Evolutionary conservation across 768 basidiomycete genomes (phyloP).

Genomic region (Trichaptum fuscoviolaceum): DNA sequence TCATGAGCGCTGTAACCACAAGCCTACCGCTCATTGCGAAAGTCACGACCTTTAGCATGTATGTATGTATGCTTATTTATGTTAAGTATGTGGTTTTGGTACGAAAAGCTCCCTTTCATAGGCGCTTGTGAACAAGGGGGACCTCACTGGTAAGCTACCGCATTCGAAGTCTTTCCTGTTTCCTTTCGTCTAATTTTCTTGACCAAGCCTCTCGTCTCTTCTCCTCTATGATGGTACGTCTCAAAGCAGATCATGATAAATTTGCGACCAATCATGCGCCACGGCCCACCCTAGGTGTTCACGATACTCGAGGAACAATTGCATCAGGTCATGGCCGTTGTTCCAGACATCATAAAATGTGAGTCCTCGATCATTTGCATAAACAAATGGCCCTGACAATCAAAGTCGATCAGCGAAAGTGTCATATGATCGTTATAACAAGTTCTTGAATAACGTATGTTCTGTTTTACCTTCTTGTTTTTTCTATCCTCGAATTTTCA

Average conservation of each 20-base stretch:
- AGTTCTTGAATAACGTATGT: constrained; percentile 37
- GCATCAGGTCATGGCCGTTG: constrained; percentile 25
- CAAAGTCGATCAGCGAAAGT: constrained; percentile 45
- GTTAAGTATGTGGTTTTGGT: neutral
- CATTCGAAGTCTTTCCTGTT: constrained; percentile 17
- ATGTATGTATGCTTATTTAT: constrained; percentile 45
- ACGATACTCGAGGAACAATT: constrained; percentile 52
- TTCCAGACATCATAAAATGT: constrained; percentile 23
- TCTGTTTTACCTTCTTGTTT: neutral
- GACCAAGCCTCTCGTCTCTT: constrained; percentile 26
- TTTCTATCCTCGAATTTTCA: too few relatives aligned
- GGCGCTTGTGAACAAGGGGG: constrained; percentile 33
- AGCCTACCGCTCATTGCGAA: constrained; percentile 60
- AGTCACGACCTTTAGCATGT: constrained; percentile 58
- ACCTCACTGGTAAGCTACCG: constrained; percentile 25
- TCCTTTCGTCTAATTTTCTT: constrained; percentile 26
- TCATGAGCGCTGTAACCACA: constrained; percentile 39
- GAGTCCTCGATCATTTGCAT: constrained; percentile 7
- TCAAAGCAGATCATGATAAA: neutral
- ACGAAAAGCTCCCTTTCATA: constrained; percentile 4
- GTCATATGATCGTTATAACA: constrained; percentile 53
- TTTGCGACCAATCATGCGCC: neutral
- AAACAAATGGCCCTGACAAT: constrained; percentile 14
- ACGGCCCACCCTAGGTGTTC: constrained; percentile 46
- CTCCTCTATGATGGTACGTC: neutral